phyloP scores from a whole-genome alignment of 345 rosid genomes.

The Linum tenue region DNA sequence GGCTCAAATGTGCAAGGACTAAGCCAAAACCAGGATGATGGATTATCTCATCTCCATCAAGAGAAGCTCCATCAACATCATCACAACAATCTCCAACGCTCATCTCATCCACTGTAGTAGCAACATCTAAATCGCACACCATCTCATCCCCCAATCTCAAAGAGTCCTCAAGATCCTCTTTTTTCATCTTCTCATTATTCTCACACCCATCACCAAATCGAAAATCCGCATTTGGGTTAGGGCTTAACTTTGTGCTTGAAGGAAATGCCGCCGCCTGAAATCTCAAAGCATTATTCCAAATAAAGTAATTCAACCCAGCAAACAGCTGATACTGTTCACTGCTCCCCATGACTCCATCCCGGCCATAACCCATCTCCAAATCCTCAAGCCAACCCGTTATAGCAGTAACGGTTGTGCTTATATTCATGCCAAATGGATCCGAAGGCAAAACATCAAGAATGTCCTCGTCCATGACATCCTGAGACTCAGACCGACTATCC shows the following conservation, averaged over 20 bases:
- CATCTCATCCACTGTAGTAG: slow-evolving; percentile 14
- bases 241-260: slow-evolving; percentile 22
- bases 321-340: slow-evolving; percentile 49
- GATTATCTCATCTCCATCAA: slow-evolving; percentile 27
- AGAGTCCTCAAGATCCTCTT: slow-evolving; percentile 30
- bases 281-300: slow-evolving; percentile 76
- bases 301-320: slow-evolving; percentile 56
- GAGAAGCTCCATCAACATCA: slow-evolving; percentile 10
- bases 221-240: slow-evolving; percentile 17
- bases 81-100: slow-evolving; percentile 17
- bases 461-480: slow-evolving; percentile 61
- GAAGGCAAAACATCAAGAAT: slow-evolving; percentile 81
- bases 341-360: slow-evolving; percentile 27
- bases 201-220: slow-evolving; percentile 22
- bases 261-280: slow-evolving; percentile 40
- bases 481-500: slow-evolving; percentile 39
- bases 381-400: slow-evolving; percentile 85
- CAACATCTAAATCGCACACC: background rate
- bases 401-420: slow-evolving; percentile 66
- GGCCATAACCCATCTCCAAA: slow-evolving; percentile 57
- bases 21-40: slow-evolving; percentile 52
- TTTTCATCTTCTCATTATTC: slow-evolving; percentile 17
- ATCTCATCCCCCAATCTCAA: slow-evolving; percentile 23
- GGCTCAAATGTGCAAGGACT: slow-evolving; percentile 53
- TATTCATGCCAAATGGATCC: slow-evolving; percentile 96